Evolutionary conservation across 345 rosid genomes (phyloP).

Genomic region (Garcia nutans): DNA sequence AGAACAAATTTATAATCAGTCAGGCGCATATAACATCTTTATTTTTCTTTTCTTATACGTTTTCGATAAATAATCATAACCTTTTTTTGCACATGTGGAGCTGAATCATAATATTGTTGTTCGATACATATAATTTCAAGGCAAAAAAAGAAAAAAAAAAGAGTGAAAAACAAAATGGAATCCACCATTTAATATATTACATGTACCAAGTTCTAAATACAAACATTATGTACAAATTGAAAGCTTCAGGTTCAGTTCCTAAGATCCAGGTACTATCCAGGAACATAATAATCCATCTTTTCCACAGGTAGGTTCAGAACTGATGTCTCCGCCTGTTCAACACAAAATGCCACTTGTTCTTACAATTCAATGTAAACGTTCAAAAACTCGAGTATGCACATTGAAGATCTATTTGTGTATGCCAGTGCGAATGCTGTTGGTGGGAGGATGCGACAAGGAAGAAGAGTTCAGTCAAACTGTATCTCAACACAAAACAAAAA

Average conservation of each 20-base stretch:
- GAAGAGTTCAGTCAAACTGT: neutral
- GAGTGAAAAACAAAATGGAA: neutral
- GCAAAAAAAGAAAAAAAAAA: neutral
- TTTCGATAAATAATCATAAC: too few relatives aligned
- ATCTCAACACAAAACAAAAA: neutral
- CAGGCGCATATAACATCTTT: too few relatives aligned
- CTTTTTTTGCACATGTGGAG: too few relatives aligned
- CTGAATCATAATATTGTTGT: neutral
- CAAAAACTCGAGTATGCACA: neutral
- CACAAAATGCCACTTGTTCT: neutral
- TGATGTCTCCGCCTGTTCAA: conserved; percentile 62
- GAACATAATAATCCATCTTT: conserved; percentile 87
- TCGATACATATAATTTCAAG: neutral
- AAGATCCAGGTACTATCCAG: conserved; percentile 43
- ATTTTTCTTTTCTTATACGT: too few relatives aligned
- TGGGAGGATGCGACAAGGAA: neutral
- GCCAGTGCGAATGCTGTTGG: neutral
- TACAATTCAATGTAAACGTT: neutral
- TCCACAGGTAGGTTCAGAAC: conserved; percentile 87
- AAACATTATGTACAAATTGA: conserved; percentile 4
- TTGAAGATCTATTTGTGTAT: neutral
- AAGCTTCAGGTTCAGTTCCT: neutral
- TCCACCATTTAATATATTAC: neutral
- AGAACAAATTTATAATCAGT: neutral
- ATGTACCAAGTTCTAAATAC: neutral